These are phyloP conservation scores for Orbilia quercus DNA, from an alignment of 2,329 filamentous ascomycete genomes.

Conservation along the genomic window DNA sequence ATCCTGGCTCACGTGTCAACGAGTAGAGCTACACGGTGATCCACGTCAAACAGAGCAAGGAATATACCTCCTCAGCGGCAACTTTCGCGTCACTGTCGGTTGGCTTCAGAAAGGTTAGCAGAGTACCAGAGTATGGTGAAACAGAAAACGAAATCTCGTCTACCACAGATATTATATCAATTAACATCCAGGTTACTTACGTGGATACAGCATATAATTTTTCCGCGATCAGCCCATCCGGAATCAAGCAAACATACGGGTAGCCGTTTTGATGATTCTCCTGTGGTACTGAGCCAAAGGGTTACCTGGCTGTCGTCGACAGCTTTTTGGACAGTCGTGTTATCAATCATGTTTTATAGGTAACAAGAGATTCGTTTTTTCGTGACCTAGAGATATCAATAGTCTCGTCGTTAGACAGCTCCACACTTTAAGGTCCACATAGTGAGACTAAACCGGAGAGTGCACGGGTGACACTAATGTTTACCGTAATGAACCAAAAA, in stretches of 20 bases:
- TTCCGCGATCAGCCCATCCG: slow-evolving; percentile 35
- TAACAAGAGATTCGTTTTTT: too few species aligned
- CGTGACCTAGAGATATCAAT: too few species aligned
- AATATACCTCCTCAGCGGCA: slow-evolving; percentile 29
- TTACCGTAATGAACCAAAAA: too few species aligned
- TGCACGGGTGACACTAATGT: too few species aligned
- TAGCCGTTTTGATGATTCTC: slow-evolving; percentile 12
- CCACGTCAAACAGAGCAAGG: not conserved
- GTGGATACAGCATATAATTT: slow-evolving; percentile 47
- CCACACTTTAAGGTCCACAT: too few species aligned
- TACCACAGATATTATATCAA: too few species aligned
- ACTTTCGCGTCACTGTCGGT: slow-evolving; percentile 23
- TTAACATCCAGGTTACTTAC: slow-evolving; percentile 16
- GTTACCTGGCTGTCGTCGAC: slow-evolving; percentile 39
- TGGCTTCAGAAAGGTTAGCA: slow-evolving; percentile 14
- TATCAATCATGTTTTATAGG: slow-evolving; percentile 8
- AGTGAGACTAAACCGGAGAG: too few species aligned
- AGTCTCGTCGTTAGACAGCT: too few species aligned
- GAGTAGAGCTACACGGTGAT: not conserved
- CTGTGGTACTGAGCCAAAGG: slow-evolving; percentile 28
- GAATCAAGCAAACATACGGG: slow-evolving; percentile 22
- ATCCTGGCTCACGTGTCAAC: not conserved
- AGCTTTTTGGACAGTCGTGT: slow-evolving; percentile 14
- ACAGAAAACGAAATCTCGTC: too few species aligned
- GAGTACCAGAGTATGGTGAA: not conserved